Conservation (phyloP, 2,329 filamentous ascomycete genomes). For the Diplodia mutila region DNA sequence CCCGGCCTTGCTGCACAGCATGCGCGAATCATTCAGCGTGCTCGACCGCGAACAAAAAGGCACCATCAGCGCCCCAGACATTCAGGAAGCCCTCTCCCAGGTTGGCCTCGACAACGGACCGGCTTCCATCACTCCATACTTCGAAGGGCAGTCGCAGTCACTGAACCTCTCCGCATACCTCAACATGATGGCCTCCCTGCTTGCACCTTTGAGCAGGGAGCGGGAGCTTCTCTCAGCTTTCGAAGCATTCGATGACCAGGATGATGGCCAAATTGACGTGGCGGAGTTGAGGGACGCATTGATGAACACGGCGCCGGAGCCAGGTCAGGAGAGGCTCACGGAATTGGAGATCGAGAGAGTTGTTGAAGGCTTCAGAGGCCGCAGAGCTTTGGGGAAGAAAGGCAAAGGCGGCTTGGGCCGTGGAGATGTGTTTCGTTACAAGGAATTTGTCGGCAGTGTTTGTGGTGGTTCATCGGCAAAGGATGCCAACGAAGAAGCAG, state of each 20-base stretch:
- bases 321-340: slow-evolving; percentile 61
- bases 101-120: slow-evolving; percentile 76
- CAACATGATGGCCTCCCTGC: slow-evolving; percentile 74
- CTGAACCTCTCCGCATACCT: slow-evolving; percentile 86
- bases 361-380: slow-evolving; percentile 82
- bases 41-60: slow-evolving; percentile 89
- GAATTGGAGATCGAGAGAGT: slow-evolving; percentile 81
- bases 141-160: slow-evolving; percentile 72
- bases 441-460: slow-evolving; percentile 75
- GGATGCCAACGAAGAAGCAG: slow-evolving; percentile 16
- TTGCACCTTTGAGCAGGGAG: slow-evolving; percentile 74
- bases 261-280: slow-evolving; percentile 89
- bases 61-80: slow-evolving; percentile 77
- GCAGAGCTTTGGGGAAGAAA: slow-evolving; percentile 76
- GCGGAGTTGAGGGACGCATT: slow-evolving; percentile 81
- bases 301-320: slow-evolving; percentile 53
- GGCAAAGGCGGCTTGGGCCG: slow-evolving; percentile 54
- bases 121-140: slow-evolving; percentile 77
- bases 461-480: slow-evolving; percentile 19
- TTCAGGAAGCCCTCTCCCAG: slow-evolving; percentile 84
- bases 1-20: slow-evolving; percentile 78
- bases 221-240: slow-evolving; percentile 87
- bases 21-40: slow-evolving; percentile 92
- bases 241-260: slow-evolving; percentile 92
- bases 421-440: slow-evolving; percentile 90